A percentile compares a stretch with the other conserved stretches of the same genome.
phyloP scores from a whole-genome alignment of 2,329 filamentous ascomycete species.

The Fusarium sp. region DNA sequence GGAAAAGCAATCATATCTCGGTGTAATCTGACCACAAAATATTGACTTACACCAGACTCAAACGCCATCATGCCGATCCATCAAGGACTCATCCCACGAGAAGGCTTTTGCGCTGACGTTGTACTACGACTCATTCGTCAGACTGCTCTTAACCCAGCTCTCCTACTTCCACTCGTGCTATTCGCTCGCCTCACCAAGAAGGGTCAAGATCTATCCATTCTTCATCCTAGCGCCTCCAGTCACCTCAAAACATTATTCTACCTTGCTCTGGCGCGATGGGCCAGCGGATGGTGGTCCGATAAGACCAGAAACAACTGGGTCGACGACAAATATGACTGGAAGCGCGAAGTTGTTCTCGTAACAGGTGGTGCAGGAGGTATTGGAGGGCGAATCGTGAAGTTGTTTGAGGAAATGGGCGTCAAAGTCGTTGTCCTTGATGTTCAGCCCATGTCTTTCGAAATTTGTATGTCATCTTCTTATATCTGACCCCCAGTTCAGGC shows the following conservation, averaged over 20 bases:
- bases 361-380: constrained; percentile 82
- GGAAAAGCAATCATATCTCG: neutral
- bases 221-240: constrained; percentile 61
- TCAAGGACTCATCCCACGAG: constrained; percentile 62
- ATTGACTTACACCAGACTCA: neutral
- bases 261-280: constrained; percentile 41
- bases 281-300: constrained; percentile 47
- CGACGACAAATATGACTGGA: constrained; percentile 67
- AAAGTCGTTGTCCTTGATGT: constrained; percentile 79
- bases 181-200: constrained; percentile 70
- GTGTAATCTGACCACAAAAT: neutral
- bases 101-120: constrained; percentile 69
- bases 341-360: constrained; percentile 74
- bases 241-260: constrained; percentile 54
- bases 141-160: constrained; percentile 70
- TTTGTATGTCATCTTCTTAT: constrained; percentile 49
- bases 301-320: constrained; percentile 50
- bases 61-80: constrained; percentile 52
- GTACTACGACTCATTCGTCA: constrained; percentile 64
- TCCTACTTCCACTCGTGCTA: constrained; percentile 71
- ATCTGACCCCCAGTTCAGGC: neutral
- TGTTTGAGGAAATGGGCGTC: constrained; percentile 71
- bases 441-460: constrained; percentile 65
- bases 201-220: constrained; percentile 63
- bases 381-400: constrained; percentile 70